Evolutionary conservation across 371 early-diverging fungal genomes (phyloP).

Genomic region (Encephalitozoon intestinalis): DNA sequence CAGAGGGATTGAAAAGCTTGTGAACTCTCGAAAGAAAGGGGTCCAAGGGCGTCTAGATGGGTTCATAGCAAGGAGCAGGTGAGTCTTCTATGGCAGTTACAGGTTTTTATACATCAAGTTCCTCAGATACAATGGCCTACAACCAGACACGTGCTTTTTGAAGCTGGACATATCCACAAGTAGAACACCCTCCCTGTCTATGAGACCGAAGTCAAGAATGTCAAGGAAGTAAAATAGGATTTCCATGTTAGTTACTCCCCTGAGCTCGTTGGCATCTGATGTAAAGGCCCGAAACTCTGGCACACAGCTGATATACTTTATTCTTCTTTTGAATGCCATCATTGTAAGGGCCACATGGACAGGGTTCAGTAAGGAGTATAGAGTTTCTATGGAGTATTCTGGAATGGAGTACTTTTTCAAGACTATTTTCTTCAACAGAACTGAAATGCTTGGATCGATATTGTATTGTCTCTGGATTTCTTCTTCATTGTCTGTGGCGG

Average conservation of each 20-base stretch:
- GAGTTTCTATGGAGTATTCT: slow-evolving; percentile 17
- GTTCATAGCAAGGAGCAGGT: slow-evolving; percentile 29
- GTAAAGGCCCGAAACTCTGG: slow-evolving; percentile 33
- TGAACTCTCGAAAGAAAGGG: slow-evolving; percentile 3
- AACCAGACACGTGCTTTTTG: not conserved
- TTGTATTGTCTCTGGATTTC: not conserved
- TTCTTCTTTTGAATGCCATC: slow-evolving; percentile 5
- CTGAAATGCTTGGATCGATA: not conserved
- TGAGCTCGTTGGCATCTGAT: slow-evolving; percentile 26
- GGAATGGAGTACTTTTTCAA: slow-evolving; percentile 18
- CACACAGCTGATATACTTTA: slow-evolving; percentile 1
- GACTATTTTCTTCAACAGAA: not conserved
- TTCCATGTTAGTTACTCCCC: not conserved
- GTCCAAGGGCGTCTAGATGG: slow-evolving; percentile 37
- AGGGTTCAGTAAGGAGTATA: slow-evolving; percentile 22
- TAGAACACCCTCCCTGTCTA: slow-evolving; percentile 24
- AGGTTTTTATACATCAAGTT: not conserved
- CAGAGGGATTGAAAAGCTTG: slow-evolving; percentile 64
- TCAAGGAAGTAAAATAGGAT: slow-evolving; percentile 26
- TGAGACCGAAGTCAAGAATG: slow-evolving; percentile 33
- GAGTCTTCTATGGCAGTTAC: too few species aligned
- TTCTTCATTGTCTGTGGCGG: not conserved
- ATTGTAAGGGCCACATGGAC: slow-evolving; percentile 36
- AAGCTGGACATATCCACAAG: slow-evolving; percentile 34
- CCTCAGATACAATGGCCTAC: slow-evolving; percentile 22